phyloP scores from a whole-genome alignment of 2,329 filamentous ascomycete genomes.

The Scedosporium dehoogii region DNA sequence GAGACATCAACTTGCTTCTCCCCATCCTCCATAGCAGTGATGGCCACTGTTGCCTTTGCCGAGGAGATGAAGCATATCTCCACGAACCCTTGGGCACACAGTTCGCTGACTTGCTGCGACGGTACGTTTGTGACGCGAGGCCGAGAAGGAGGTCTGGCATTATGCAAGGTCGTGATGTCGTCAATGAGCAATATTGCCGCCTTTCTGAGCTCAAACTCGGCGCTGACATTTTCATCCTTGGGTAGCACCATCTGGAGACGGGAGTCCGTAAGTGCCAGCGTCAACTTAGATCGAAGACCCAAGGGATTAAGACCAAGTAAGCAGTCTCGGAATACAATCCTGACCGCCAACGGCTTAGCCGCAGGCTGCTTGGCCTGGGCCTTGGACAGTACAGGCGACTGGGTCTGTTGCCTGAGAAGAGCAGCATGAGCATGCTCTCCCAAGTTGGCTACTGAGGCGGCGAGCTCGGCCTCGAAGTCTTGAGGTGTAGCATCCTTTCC shows the following conservation, averaged over 20 bases:
- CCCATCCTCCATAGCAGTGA: slow-evolving; percentile 42
- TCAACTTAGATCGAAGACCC: slow-evolving; percentile 61
- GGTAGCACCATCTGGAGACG: slow-evolving; percentile 60
- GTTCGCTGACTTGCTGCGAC: slow-evolving; percentile 36
- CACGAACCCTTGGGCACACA: slow-evolving; percentile 65
- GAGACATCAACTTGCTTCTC: slow-evolving; percentile 68
- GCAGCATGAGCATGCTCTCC: slow-evolving; percentile 51
- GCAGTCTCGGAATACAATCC: slow-evolving; percentile 72
- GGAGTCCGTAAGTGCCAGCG: slow-evolving; percentile 70
- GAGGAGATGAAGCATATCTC: slow-evolving; percentile 81
- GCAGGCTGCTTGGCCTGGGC: slow-evolving; percentile 11
- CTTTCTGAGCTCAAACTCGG: slow-evolving; percentile 62
- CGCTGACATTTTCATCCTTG: slow-evolving; percentile 52
- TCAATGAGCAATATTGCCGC: slow-evolving; percentile 78
- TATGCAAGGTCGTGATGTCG: slow-evolving; percentile 37
- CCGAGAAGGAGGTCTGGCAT: slow-evolving; percentile 9
- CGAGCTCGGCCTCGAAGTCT: slow-evolving; percentile 65
- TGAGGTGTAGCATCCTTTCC: slow-evolving; percentile 57
- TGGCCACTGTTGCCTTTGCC: slow-evolving; percentile 57
- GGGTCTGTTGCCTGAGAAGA: slow-evolving; percentile 19
- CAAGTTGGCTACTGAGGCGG: slow-evolving; percentile 69
- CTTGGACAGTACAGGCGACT: slow-evolving; percentile 11
- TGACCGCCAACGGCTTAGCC: slow-evolving; percentile 53
- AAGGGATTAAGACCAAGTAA: slow-evolving; percentile 77
- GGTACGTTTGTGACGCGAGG: slow-evolving; percentile 12